phyloP scores from a whole-genome alignment of 768 basidiomycete species.

The Saitozyma podzolica region DNA sequence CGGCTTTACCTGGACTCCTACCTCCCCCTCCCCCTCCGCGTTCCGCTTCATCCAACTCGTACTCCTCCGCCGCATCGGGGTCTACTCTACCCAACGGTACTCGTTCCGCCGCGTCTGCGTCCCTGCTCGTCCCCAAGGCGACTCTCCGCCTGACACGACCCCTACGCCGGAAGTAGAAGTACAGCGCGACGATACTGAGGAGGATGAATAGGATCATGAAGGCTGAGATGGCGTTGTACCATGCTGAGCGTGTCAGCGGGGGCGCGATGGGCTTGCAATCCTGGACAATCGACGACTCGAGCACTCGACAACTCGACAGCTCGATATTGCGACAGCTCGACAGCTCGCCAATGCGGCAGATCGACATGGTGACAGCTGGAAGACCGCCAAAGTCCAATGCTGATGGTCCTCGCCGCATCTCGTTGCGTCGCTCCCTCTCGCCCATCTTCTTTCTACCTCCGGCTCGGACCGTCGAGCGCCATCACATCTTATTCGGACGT shows the following conservation, averaged over 20 bases:
- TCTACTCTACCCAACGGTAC: conserved; percentile 54
- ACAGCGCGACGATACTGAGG: conserved; percentile 65
- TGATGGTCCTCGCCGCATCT: too few relatives aligned
- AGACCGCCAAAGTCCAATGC: too few relatives aligned
- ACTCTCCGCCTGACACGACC: conserved; percentile 37
- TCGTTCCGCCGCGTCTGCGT: conserved; percentile 37
- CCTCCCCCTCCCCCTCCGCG: conserved; percentile 9
- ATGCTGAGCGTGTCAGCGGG: conserved; percentile 59
- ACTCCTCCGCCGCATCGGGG: conserved; percentile 70
- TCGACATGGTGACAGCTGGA: too few relatives aligned
- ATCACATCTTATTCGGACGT: too few relatives aligned
- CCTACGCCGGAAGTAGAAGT: conserved; percentile 75
- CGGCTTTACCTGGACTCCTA: conserved; percentile 16
- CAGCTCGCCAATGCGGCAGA: too few relatives aligned
- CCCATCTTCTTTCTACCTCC: too few relatives aligned
- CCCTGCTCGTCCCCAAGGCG: conserved; percentile 37
- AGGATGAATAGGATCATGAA: conserved; percentile 79
- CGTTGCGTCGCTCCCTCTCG: too few relatives aligned
- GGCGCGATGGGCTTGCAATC: too few relatives aligned
- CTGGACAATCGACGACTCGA: too few relatives aligned
- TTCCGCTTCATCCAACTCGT: conserved; percentile 41
- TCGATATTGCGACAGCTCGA: too few relatives aligned
- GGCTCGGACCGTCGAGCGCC: too few relatives aligned
- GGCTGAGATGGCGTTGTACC: conserved; percentile 89
- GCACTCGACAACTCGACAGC: too few relatives aligned